Evolutionary conservation across 2,329 filamentous ascomycete species (phyloP).

Genomic region (Penicillium frequentans): DNA sequence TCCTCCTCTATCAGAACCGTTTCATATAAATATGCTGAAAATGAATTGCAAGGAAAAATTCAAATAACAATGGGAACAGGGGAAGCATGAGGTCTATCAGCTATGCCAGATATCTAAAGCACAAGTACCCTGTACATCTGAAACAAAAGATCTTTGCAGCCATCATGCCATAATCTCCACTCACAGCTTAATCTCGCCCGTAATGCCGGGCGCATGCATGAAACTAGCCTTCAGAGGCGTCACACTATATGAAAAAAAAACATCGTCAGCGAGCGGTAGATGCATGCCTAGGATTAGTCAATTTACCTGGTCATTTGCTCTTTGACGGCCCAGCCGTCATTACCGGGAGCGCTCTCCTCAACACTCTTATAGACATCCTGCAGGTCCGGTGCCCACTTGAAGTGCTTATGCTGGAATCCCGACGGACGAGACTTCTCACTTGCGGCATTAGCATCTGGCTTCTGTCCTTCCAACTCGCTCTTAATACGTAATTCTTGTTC

Average conservation of each 20-base stretch:
- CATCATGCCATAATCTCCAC: slow-evolving; percentile 45
- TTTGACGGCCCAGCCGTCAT: slow-evolving; percentile 90
- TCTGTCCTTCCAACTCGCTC: slow-evolving; percentile 46
- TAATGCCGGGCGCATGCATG: slow-evolving; percentile 68
- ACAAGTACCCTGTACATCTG: slow-evolving; percentile 25
- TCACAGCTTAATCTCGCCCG: slow-evolving; percentile 80
- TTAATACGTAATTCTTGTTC: slow-evolving; percentile 73
- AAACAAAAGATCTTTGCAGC: slow-evolving; percentile 16
- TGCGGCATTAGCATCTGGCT: slow-evolving; percentile 18
- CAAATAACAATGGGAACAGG: slow-evolving; percentile 13
- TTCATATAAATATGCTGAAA: slow-evolving; percentile 4
- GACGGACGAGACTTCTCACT: slow-evolving; percentile 27
- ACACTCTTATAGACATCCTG: slow-evolving; percentile 84
- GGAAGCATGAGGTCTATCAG: slow-evolving; percentile 25
- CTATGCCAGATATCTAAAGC: slow-evolving; percentile 28
- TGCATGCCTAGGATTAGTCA: background rate
- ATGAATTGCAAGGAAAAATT: background rate
- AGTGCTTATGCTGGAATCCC: slow-evolving; percentile 76
- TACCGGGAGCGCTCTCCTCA: slow-evolving; percentile 73
- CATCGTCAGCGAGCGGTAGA: background rate
- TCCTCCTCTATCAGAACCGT: slow-evolving; percentile 34
- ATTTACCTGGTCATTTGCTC: slow-evolving; percentile 79
- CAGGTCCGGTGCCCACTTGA: slow-evolving; percentile 91
- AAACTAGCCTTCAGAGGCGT: slow-evolving; percentile 93
- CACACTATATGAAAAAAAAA: slow-evolving; percentile 57